These are phyloP conservation scores for Myriosclerotinia scirpicola DNA, from an alignment of 2,329 filamentous ascomycete genomes.

Conservation along the genomic window DNA sequence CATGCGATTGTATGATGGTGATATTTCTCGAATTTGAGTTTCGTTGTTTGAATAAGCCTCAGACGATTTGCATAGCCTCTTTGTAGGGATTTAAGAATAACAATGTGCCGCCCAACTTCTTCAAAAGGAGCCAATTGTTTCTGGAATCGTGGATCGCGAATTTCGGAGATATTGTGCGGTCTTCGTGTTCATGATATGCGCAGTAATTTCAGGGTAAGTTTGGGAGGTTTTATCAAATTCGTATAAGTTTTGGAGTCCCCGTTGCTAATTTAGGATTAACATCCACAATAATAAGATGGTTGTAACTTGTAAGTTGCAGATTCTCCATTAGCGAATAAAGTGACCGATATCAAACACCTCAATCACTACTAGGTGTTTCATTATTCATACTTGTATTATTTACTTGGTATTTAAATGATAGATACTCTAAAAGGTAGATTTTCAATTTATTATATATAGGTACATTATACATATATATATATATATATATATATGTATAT, in stretches of 20 bases:
- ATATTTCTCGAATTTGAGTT: background rate
- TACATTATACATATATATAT: too few species aligned
- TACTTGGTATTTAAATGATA: too few species aligned
- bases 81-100: slow-evolving; percentile 20
- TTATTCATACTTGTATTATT: too few species aligned
- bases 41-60: background rate
- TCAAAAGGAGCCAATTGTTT: slow-evolving; percentile 14
- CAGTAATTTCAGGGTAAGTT: background rate
- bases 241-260: slow-evolving; percentile 19
- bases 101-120: slow-evolving; percentile 2
- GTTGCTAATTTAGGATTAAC: slow-evolving; percentile 23
- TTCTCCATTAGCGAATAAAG: too few species aligned
- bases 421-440: too few species aligned
- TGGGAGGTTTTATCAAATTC: slow-evolving; percentile 3
- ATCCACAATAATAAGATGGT: slow-evolving; percentile 19
- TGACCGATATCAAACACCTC: too few species aligned
- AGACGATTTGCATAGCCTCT: slow-evolving; percentile 28
- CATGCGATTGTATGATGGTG: slow-evolving; percentile 27
- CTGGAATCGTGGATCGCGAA: background rate
- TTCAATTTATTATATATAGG: too few species aligned
- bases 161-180: background rate
- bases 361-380: too few species aligned
- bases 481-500: too few species aligned
- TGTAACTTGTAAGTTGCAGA: background rate
- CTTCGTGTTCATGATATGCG: slow-evolving; percentile 2